These are phyloP conservation scores for Blastomyces emzantsi DNA, from an alignment of 2,329 filamentous ascomycete genomes.

Conservation along the genomic window DNA sequence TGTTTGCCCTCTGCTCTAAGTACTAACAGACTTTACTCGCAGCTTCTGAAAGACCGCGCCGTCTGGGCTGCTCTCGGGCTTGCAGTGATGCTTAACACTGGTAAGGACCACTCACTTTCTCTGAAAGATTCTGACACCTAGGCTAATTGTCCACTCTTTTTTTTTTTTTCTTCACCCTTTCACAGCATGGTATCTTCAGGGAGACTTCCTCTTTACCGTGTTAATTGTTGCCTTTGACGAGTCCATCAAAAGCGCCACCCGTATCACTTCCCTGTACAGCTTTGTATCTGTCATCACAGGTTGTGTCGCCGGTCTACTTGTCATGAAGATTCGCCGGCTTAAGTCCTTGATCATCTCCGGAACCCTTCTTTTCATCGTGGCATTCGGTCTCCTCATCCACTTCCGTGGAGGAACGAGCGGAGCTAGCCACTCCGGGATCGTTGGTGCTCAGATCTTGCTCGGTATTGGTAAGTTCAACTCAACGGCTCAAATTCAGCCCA, in stretches of 20 bases:
- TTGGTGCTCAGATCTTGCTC: constrained; percentile 54
- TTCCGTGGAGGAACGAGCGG: constrained; percentile 47
- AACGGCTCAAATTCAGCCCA: background rate
- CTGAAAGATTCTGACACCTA: background rate
- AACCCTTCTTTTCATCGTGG: constrained; percentile 53
- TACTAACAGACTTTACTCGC: constrained; percentile 5
- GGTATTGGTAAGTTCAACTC: constrained; percentile 41
- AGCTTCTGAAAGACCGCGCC: constrained; percentile 53
- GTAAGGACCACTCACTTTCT: constrained; percentile 17
- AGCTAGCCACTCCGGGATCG: constrained; percentile 46
- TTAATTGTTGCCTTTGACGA: constrained; percentile 55
- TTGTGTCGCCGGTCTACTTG: constrained; percentile 47
- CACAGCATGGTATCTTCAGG: constrained; percentile 52
- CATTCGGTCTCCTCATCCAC: constrained; percentile 55
- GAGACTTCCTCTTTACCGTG: constrained; percentile 56
- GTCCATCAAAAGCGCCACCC: constrained; percentile 47
- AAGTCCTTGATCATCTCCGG: constrained; percentile 57
- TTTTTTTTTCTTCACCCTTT: background rate
- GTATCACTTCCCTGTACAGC: constrained; percentile 52
- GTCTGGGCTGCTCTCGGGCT: constrained; percentile 57
- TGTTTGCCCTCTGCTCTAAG: background rate
- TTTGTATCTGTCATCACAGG: constrained; percentile 51
- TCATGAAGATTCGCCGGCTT: constrained; percentile 50
- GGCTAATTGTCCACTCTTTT: background rate
- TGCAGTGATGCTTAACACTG: constrained; percentile 47